Evolutionary conservation across 2,329 filamentous ascomycete species (phyloP).

Genomic region (Aureobasidium lini): DNA sequence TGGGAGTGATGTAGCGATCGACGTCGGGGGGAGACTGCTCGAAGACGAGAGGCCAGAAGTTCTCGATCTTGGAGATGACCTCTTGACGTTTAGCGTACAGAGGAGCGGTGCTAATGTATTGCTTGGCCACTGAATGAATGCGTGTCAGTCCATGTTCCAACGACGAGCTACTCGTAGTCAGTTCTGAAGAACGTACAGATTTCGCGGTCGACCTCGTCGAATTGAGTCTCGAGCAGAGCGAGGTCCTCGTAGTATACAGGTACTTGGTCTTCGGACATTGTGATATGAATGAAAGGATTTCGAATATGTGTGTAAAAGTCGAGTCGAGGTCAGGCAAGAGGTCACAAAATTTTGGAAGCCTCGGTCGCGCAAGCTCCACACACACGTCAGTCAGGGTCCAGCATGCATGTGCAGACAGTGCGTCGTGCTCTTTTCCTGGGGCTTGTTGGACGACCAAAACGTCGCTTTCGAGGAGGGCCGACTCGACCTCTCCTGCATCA

Average conservation of each 20-base stretch:
- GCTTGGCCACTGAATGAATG: conserved; percentile 56
- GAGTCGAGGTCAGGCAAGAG: background rate
- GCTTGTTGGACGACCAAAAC: background rate
- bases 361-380: conserved; percentile 2
- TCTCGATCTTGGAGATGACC: conserved; percentile 63
- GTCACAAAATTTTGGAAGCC: background rate
- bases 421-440: background rate
- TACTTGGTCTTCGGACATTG: conserved; percentile 9
- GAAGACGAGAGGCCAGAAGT: conserved; percentile 94
- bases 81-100: conserved; percentile 71
- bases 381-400: conserved; percentile 2
- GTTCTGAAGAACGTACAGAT: conserved; percentile 56
- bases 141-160: conserved; percentile 14
- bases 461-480: conserved; percentile 1
- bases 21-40: conserved; percentile 80
- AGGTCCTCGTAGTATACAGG: conserved; percentile 66
- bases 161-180: background rate
- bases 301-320: background rate
- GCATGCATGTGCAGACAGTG: background rate
- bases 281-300: background rate
- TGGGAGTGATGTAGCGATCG: conserved; percentile 78
- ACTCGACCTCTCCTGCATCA: background rate
- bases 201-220: conserved; percentile 74
- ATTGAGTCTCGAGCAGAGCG: conserved; percentile 70
- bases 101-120: conserved; percentile 58